These are phyloP conservation scores for Discostella pseudostelligera DNA, from an alignment of 108 stramenopile species.

Conservation along the genomic window DNA sequence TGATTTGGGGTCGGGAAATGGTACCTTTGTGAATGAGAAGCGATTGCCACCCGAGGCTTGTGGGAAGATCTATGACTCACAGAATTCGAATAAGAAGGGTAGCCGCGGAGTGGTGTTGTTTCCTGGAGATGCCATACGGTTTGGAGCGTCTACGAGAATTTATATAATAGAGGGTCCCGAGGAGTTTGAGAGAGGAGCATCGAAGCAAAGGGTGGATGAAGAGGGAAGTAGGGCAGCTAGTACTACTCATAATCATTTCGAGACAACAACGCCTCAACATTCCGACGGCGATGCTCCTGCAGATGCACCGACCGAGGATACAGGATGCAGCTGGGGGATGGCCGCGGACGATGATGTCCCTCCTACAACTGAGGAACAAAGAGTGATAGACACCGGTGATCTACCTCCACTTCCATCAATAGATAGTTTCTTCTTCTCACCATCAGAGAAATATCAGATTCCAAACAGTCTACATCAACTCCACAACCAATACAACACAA, in stretches of 20 bases:
- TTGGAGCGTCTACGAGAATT: slow-evolving; percentile 68
- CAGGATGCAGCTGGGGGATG: slow-evolving; percentile 58
- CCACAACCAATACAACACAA: slow-evolving; percentile 51
- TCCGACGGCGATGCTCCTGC: background rate
- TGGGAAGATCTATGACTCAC: slow-evolving; percentile 39
- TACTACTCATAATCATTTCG: background rate
- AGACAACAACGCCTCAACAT: slow-evolving; percentile 1
- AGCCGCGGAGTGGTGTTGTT: slow-evolving; percentile 68
- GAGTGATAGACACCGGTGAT: background rate
- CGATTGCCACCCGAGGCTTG: slow-evolving; percentile 52
- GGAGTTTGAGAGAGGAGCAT: slow-evolving; percentile 54
- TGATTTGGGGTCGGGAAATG: slow-evolving; percentile 69
- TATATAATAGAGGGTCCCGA: slow-evolving; percentile 67
- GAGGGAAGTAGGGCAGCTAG: background rate
- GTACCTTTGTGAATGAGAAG: slow-evolving; percentile 65
- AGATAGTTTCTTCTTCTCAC: slow-evolving; percentile 35
- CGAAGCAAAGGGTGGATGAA: slow-evolving; percentile 7
- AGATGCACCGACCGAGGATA: slow-evolving; percentile 7
- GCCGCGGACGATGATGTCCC: slow-evolving; percentile 21
- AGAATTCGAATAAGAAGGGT: slow-evolving; percentile 39
- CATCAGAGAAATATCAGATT: slow-evolving; percentile 32
- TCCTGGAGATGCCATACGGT: slow-evolving; percentile 68
- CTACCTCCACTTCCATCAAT: slow-evolving; percentile 34
- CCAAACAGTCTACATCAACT: slow-evolving; percentile 55
- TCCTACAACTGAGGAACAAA: slow-evolving; percentile 4